Percentiles rank a stretch among this genome's conserved stretches.
Conservation (phyloP, 768 basidiomycete genomes). For the Cystofilobasidium macerans region DNA sequence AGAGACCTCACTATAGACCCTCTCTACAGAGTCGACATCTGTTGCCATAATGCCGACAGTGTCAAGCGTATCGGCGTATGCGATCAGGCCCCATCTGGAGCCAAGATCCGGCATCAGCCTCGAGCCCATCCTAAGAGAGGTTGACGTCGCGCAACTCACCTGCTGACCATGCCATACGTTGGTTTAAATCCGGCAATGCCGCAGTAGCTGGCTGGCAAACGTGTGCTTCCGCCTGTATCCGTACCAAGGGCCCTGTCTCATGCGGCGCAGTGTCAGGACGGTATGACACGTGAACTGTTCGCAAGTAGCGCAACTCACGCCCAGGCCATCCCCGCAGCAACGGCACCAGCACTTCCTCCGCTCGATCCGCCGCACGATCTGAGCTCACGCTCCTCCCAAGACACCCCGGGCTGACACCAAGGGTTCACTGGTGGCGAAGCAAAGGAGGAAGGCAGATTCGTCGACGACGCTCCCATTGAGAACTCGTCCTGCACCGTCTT, state of each 20-base stretch:
- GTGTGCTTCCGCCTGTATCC: constrained; percentile 89
- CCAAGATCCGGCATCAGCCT: neutral
- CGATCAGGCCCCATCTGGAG: constrained; percentile 75
- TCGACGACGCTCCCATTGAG: constrained; percentile 82
- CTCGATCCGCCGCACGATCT: constrained; percentile 58
- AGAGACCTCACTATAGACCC: constrained; percentile 50
- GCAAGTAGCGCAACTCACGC: constrained; percentile 65
- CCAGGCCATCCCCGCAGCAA: constrained; percentile 69
- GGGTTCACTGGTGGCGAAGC: constrained; percentile 14
- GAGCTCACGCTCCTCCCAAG: constrained; percentile 12
- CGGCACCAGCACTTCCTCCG: constrained; percentile 89
- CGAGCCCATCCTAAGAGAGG: no score
- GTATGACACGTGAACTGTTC: no score
- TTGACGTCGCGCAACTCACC: constrained; percentile 43
- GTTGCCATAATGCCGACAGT: constrained; percentile 74
- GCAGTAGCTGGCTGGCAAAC: constrained; percentile 88
- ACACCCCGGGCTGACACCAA: neutral
- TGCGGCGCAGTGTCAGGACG: no score
- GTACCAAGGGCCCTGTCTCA: constrained; percentile 80
- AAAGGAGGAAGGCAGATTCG: constrained; percentile 57
- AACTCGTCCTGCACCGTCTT: constrained; percentile 97
- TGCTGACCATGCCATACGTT: constrained; percentile 80
- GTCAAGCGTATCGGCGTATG: constrained; percentile 89
- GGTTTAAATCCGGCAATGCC: constrained; percentile 87
- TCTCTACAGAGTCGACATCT: constrained; percentile 44